Conservation (phyloP, 768 basidiomycete species). For the Suillus placidus region DNA sequence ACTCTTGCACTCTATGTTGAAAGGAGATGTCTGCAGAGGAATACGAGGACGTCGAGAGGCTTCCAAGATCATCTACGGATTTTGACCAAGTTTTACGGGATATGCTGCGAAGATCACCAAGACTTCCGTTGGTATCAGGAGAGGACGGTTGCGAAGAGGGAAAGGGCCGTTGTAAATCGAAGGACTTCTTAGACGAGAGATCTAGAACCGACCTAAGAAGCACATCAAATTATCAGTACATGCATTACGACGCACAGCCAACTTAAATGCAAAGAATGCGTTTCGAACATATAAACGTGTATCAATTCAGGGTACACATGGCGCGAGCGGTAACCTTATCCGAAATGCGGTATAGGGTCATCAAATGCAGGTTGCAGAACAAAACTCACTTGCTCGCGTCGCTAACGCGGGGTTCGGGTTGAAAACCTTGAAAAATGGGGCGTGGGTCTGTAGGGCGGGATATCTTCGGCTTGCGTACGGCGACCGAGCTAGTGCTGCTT, state of each 20-base stretch:
- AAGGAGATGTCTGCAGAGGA: slow-evolving; percentile 50
- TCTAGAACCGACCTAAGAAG: slow-evolving; percentile 65
- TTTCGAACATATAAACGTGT: slow-evolving; percentile 12
- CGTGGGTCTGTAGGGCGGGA: slow-evolving; percentile 83
- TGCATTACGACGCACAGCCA: background rate
- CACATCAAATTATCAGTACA: slow-evolving; percentile 25
- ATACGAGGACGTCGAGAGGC: slow-evolving; percentile 42
- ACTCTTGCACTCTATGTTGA: slow-evolving; percentile 65
- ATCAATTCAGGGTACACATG: slow-evolving; percentile 2
- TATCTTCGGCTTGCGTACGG: slow-evolving; percentile 69
- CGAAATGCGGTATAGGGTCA: background rate
- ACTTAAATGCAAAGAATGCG: slow-evolving; percentile 2
- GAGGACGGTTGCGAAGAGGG: slow-evolving; percentile 34
- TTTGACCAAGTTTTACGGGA: slow-evolving; percentile 78
- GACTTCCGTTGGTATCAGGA: slow-evolving; percentile 36
- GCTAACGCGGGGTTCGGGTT: slow-evolving; percentile 49
- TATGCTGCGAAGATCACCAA: slow-evolving; percentile 70
- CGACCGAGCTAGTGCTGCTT: slow-evolving; percentile 46
- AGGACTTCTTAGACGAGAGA: slow-evolving; percentile 51
- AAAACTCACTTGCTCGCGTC: slow-evolving; percentile 56
- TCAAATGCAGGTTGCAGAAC: background rate
- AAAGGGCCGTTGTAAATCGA: slow-evolving; percentile 42
- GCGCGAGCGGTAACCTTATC: background rate
- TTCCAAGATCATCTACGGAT: slow-evolving; percentile 78
- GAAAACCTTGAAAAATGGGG: slow-evolving; percentile 56